These are phyloP conservation scores for Lactuca sativa DNA, from an alignment of 129 eudicot species.

Conservation along the genomic window DNA sequence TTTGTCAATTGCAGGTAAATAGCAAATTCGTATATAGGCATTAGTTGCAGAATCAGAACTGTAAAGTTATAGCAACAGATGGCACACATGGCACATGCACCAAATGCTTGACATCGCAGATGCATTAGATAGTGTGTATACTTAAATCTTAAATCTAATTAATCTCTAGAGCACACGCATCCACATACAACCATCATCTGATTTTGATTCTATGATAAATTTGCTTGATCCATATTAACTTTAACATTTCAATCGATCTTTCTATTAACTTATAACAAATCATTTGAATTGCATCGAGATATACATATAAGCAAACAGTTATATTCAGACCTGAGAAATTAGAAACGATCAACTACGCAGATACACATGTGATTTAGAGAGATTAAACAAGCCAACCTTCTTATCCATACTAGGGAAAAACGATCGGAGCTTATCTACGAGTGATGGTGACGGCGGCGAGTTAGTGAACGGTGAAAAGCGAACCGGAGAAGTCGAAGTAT, in stretches of 20 bases:
- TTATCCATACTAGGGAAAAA: slow-evolving; percentile 36
- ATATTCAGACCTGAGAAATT: slow-evolving; percentile 9
- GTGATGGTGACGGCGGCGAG: slow-evolving; percentile 38
- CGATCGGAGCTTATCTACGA: slow-evolving; percentile 32
- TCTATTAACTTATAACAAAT: not conserved
- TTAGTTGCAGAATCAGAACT: not conserved
- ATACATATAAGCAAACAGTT: not conserved
- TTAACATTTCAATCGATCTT: slow-evolving; percentile 9
- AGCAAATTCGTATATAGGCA: not conserved
- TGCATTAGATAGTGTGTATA: not conserved
- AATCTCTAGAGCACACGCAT: not conserved
- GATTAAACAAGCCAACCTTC: slow-evolving; percentile 14
- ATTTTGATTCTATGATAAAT: not conserved
- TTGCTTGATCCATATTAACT: not conserved
- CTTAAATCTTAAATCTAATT: not conserved
- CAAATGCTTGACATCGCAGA: not conserved
- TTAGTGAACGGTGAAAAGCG: slow-evolving; percentile 31
- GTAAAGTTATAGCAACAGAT: not conserved
- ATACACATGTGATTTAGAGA: not conserved
- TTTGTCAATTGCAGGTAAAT: not conserved
- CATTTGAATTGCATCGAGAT: not conserved
- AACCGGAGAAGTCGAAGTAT: slow-evolving; percentile 37
- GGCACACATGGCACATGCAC: not conserved
- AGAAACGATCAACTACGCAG: not conserved
- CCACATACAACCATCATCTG: not conserved